Percentiles rank a stretch among this genome's conserved stretches.
phyloP scores from a whole-genome alignment of 768 basidiomycete genomes.

The Guyanaporus albipodus region DNA sequence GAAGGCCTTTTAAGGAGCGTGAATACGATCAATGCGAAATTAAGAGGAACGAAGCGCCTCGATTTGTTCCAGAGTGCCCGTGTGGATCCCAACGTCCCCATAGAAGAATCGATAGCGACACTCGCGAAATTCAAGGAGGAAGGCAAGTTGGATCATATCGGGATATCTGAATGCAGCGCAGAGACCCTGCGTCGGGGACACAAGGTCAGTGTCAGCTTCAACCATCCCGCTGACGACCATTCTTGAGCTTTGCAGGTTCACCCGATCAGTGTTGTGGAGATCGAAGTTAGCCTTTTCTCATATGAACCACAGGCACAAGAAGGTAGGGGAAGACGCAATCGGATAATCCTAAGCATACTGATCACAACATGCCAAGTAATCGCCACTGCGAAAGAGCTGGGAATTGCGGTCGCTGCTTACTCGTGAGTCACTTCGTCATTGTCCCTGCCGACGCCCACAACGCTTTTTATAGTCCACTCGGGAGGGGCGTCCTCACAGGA shows the following conservation, averaged over 20 bases:
- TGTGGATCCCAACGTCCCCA: slow-evolving; percentile 36
- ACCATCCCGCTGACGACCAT: neutral
- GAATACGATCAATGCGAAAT: slow-evolving; percentile 36
- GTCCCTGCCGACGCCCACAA: neutral
- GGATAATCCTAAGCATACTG: neutral
- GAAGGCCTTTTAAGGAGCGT: slow-evolving; percentile 47
- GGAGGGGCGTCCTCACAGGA: slow-evolving; percentile 47
- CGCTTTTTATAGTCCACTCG: slow-evolving; percentile 41
- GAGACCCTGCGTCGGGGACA: slow-evolving; percentile 42
- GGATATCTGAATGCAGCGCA: slow-evolving; percentile 51
- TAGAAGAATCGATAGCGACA: slow-evolving; percentile 45
- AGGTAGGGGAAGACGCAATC: slow-evolving; percentile 19
- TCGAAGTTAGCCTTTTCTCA: slow-evolving; percentile 60
- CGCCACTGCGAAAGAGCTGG: slow-evolving; percentile 49
- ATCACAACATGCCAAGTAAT: slow-evolving; percentile 40
- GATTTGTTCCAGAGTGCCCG: slow-evolving; percentile 57
- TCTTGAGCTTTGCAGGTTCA: slow-evolving; percentile 38
- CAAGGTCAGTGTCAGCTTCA: slow-evolving; percentile 7
- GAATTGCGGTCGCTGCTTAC: slow-evolving; percentile 56
- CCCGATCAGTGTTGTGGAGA: slow-evolving; percentile 59
- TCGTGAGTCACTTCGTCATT: slow-evolving; percentile 33
- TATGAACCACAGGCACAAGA: slow-evolving; percentile 50
- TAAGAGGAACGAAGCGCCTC: slow-evolving; percentile 52
- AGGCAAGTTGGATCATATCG: slow-evolving; percentile 48
- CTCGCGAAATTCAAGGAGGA: slow-evolving; percentile 36